These are phyloP conservation scores for Xylariales sp. DNA, from an alignment of 2,329 filamentous ascomycete species.

Conservation along the genomic window DNA sequence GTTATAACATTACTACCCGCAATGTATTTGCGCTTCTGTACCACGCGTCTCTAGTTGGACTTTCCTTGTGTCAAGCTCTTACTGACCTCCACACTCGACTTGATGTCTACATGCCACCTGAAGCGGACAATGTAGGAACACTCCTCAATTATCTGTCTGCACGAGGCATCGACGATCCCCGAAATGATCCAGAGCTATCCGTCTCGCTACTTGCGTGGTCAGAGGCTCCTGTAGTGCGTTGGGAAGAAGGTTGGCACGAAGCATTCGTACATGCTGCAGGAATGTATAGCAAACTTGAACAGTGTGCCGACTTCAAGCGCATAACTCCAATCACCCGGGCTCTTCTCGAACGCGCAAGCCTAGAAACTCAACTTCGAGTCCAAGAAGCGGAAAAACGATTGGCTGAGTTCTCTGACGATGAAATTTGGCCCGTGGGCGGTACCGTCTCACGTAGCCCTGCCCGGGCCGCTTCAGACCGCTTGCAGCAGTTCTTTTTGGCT, in stretches of 20 bases:
- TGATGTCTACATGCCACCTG: slow-evolving; percentile 51
- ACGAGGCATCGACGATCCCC: slow-evolving; percentile 59
- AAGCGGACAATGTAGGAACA: slow-evolving; percentile 52
- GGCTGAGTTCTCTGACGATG: slow-evolving; percentile 53
- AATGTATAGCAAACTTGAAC: slow-evolving; percentile 52
- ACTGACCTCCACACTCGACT: slow-evolving; percentile 58
- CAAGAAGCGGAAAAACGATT: slow-evolving; percentile 59
- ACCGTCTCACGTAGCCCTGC: slow-evolving; percentile 31
- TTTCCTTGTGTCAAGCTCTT: slow-evolving; percentile 59
- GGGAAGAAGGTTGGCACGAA: slow-evolving; percentile 65
- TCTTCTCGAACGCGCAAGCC: slow-evolving; percentile 56
- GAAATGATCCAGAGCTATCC: slow-evolving; percentile 55
- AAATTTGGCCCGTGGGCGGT: slow-evolving; percentile 51
- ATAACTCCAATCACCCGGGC: slow-evolving; percentile 59
- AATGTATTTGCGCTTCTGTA: slow-evolving; percentile 66
- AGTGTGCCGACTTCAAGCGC: slow-evolving; percentile 49
- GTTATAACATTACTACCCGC: slow-evolving; percentile 61
- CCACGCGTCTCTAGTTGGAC: slow-evolving; percentile 59
- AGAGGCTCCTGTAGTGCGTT: slow-evolving; percentile 56
- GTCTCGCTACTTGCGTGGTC: slow-evolving; percentile 62
- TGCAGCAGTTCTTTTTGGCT: slow-evolving; percentile 55
- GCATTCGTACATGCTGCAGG: slow-evolving; percentile 64
- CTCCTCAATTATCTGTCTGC: slow-evolving; percentile 58
- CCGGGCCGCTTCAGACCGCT: slow-evolving; percentile 51
- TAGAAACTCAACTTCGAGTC: slow-evolving; percentile 59